Conservation (phyloP, 1,284 basidiomycete genomes). For the Anthracocystis panici-leucophaei region DNA sequence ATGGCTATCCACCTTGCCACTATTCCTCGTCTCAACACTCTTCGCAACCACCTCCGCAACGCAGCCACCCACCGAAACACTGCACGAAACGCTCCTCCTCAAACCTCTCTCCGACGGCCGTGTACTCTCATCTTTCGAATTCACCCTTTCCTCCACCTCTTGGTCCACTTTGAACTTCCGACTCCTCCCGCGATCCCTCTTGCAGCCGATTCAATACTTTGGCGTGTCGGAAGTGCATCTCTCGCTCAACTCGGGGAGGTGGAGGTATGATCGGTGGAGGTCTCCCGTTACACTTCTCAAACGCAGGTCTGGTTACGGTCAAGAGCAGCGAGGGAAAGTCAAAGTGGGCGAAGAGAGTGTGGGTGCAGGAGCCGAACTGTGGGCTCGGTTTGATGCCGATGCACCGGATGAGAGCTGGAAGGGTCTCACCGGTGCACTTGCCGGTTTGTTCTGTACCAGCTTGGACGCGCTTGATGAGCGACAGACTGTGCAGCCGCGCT, state of each 20-base stretch:
- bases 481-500: constrained; percentile 45
- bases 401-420: constrained; percentile 74
- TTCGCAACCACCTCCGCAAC: not conserved
- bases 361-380: constrained; percentile 87
- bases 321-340: not conserved
- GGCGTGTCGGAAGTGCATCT: constrained; percentile 87
- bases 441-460: constrained; percentile 93
- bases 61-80: constrained; percentile 45
- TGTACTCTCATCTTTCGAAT: constrained; percentile 80
- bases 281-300: constrained; percentile 31
- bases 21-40: not conserved
- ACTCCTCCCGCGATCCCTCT: constrained; percentile 84
- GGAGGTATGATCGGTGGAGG: constrained; percentile 85
- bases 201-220: constrained; percentile 86
- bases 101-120: constrained; percentile 85
- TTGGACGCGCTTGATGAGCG: constrained; percentile 73
- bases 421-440: constrained; percentile 85
- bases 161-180: constrained; percentile 34
- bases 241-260: constrained; percentile 85
- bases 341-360: constrained; percentile 74
- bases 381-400: constrained; percentile 77
- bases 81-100: constrained; percentile 78
- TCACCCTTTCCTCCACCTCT: constrained; percentile 46
- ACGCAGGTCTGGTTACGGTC: constrained; percentile 1
- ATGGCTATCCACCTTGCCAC: not conserved